Base-by-base conservation (phyloP, 495 filamentous ascomycete species). In the Podospora fimiseda region DNA sequence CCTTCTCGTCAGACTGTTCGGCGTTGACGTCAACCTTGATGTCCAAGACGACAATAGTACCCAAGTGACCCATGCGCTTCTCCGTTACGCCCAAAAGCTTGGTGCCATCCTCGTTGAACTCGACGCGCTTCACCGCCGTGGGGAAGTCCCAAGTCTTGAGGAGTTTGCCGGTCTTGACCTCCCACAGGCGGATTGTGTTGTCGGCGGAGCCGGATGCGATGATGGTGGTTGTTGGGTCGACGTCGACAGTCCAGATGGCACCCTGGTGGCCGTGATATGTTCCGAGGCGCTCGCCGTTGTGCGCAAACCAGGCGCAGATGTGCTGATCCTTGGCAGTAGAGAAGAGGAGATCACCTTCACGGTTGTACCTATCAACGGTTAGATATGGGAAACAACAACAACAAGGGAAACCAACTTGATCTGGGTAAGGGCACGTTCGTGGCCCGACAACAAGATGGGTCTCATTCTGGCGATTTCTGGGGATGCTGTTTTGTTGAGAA, bases 361-460 rank as follows among this genome's bases (percentile, higher is more conserved):
- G 81, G 75, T 91, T 95, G 79, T 89, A 96, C 71, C 86, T 88
- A 48, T 33, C 16, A 41, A 41, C 39, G 46, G 45, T 43, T 20
- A 42, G 33, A 45, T 42, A 21, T 23, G 40, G 16, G 27, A 14
- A 14, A 13, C n/a, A 21, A 23, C 24, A 46, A 8, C 0, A 37
- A n/a, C 15, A 24, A 14, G 33, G 38, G 47, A n/a, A 42, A 62
- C 79, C 54, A 74, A 89, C 84, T 90, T 95, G 72, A 98, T 94
- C 71, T 99, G 93, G 65, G 90, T 97, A 69, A 99, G 80, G 72
- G 93, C 91, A 75, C 93, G 90, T 80, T 97, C 94, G 82, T 99
- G 93, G 74, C 93, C 93, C 72, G 88, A 83, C 60, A 98, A 75
- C 60, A 98, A 79, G 71, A 96, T 94, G 63, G 93, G 93, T 72